Conservation (phyloP, 139 green algal species). For the Chlamydomonas schloesseri region DNA sequence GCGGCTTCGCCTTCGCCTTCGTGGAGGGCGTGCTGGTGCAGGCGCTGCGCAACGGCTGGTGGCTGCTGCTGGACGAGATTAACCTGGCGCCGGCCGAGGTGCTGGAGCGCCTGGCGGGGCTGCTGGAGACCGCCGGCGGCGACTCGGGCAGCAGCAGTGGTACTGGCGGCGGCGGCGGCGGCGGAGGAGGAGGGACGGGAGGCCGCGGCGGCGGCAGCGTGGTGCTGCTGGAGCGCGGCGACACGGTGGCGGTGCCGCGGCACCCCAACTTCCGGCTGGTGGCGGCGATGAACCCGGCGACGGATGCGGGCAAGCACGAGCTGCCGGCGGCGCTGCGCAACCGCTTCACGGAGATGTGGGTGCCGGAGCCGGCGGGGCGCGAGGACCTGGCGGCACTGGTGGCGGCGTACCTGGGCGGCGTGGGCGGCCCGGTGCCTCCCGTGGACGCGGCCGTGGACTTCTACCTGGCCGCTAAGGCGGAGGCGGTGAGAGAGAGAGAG, state of each 20-base stretch:
- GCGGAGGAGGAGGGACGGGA: not conserved
- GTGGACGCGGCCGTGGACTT: conserved; percentile 93
- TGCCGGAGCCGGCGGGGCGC: conserved; percentile 80
- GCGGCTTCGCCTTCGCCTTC: conserved; percentile 95
- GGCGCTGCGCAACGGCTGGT: conserved; percentile 91
- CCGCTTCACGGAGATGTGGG: conserved; percentile 95
- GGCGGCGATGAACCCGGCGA: conserved; percentile 98
- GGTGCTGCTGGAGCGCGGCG: conserved; percentile 88
- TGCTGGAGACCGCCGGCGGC: conserved; percentile 82
- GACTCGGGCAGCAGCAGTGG: not conserved
- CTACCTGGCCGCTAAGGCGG: conserved; percentile 87
- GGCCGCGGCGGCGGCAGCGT: conserved; percentile 57
- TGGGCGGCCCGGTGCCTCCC: conserved; percentile 53
- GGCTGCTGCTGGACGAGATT: conserved; percentile 97
- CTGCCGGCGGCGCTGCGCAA: conserved; percentile 88
- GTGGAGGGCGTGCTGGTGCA: conserved; percentile 92
- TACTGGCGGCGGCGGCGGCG: not conserved
- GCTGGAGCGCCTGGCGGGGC: conserved; percentile 86
- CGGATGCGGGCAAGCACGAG: conserved; percentile 96
- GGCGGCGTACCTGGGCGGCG: conserved; percentile 76
- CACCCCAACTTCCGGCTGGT: conserved; percentile 96
- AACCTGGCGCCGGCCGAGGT: conserved; percentile 93
- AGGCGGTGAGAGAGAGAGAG: conserved; percentile 69
- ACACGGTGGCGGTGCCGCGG: conserved; percentile 75
- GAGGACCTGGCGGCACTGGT: conserved; percentile 91